Percentiles rank a stretch among this genome's conserved stretches.
Evolutionary conservation across 495 filamentous ascomycete genomes (phyloP).

Genomic region (Evansstolkia leycettana): DNA sequence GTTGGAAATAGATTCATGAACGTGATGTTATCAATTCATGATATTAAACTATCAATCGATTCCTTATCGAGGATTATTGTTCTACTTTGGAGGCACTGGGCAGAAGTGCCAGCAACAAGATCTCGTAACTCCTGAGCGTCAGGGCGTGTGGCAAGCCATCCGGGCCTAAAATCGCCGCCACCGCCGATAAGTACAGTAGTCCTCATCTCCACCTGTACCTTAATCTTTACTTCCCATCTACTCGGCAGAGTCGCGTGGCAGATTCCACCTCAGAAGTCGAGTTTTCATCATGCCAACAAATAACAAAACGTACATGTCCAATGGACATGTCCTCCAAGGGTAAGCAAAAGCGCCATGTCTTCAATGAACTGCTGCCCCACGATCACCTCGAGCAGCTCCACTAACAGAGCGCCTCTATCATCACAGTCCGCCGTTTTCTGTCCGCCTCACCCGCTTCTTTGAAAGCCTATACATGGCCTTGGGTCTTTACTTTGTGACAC

Average conservation of each 20-base stretch:
- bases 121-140: no score
- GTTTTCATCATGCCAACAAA: conserved; percentile 20
- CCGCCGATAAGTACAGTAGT: no score
- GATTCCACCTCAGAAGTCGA: background rate
- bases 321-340: conserved; percentile 24
- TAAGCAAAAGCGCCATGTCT: conserved; percentile 3
- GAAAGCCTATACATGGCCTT: conserved; percentile 34
- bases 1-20: no score
- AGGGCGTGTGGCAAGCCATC: no score
- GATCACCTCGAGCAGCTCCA: conserved; percentile 15
- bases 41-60: no score
- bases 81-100: no score
- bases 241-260: background rate
- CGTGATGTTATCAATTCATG: no score
- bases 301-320: conserved; percentile 23
- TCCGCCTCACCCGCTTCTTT: conserved; percentile 31
- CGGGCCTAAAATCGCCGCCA: no score
- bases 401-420: conserved; percentile 14
- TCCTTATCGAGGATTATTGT: no score
- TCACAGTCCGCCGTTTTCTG: conserved; percentile 29
- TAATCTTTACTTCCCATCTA: background rate
- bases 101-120: no score
- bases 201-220: background rate
- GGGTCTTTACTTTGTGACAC: conserved; percentile 29
- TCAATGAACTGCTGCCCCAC: background rate